Evolutionary conservation across 306 rosid genomes (phyloP).

Genomic region (Morella rubra): DNA sequence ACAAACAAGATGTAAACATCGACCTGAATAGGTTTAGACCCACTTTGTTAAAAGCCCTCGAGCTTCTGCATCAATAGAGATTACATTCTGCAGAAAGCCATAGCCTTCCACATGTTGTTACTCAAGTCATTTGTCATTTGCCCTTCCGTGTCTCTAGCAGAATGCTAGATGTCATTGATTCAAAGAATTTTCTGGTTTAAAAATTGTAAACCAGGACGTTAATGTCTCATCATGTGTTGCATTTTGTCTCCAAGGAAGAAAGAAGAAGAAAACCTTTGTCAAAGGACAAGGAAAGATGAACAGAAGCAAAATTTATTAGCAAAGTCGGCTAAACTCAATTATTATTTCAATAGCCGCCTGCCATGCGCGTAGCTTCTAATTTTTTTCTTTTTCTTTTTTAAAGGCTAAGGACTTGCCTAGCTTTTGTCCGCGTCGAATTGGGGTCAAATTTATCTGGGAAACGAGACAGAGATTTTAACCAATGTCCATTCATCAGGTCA

Average conservation of each 20-base stretch:
- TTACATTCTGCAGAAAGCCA: background rate
- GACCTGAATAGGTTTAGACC: conserved; percentile 68
- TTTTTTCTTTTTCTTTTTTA: no score
- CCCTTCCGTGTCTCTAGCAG: background rate
- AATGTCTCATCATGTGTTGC: no score
- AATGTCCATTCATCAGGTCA: no score
- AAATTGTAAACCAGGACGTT: background rate
- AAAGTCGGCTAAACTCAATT: background rate
- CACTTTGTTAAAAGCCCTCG: conserved; percentile 61
- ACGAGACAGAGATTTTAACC: no score
- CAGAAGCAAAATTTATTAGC: no score
- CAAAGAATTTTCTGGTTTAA: background rate
- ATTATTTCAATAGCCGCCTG: no score
- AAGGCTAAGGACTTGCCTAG: background rate
- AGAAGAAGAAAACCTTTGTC: no score
- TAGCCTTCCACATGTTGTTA: background rate
- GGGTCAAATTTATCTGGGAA: background rate
- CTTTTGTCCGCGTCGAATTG: background rate
- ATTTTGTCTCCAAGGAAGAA: no score
- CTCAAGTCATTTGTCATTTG: no score
- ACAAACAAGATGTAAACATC: conserved; percentile 66
- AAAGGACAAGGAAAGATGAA: no score
- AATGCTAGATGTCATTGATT: background rate
- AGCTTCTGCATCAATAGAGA: conserved; percentile 60
- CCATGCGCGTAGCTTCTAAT: no score